phyloP scores from a whole-genome alignment of 805 yeast species.

The Maudiozyma barnettii region DNA sequence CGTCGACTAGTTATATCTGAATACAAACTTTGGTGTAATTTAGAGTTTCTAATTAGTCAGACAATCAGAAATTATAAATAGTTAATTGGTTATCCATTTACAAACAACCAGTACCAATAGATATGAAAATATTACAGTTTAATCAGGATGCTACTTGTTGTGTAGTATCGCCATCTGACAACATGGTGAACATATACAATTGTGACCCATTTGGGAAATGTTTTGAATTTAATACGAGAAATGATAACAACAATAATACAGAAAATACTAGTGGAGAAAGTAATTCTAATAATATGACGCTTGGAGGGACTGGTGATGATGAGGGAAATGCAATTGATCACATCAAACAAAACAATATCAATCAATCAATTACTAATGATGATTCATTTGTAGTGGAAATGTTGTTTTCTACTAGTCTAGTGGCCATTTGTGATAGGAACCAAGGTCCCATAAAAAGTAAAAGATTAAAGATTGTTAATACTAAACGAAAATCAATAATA shows the following conservation, averaged over 20 bases:
- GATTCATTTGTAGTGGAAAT: slow-evolving; percentile 54
- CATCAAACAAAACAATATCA: not conserved
- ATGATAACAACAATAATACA: slow-evolving; percentile 5
- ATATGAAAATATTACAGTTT: slow-evolving; percentile 52
- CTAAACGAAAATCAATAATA: slow-evolving; percentile 59
- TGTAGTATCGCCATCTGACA: slow-evolving; percentile 60
- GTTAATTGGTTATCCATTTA: not conserved
- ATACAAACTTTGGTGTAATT: no score
- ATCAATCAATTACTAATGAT: not conserved
- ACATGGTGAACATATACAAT: slow-evolving; percentile 65
- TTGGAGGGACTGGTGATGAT: not conserved
- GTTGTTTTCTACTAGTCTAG: slow-evolving; percentile 80
- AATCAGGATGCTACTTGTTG: slow-evolving; percentile 81
- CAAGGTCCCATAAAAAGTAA: slow-evolving; percentile 53
- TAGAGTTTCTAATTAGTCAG: no score
- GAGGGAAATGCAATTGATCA: not conserved
- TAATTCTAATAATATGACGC: not conserved
- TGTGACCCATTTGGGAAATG: slow-evolving; percentile 82
- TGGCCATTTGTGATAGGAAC: slow-evolving; percentile 73
- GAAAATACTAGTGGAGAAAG: not conserved
- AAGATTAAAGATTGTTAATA: slow-evolving; percentile 56
- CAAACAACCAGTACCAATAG: not conserved
- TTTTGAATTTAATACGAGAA: slow-evolving; percentile 35
- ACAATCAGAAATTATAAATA: not conserved
- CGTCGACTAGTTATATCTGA: no score